A percentile compares a stretch with the other conserved stretches of the same genome.
phyloP scores from a whole-genome alignment of 1,139 yeast genomes.

The Geotrichum restrictum region DNA sequence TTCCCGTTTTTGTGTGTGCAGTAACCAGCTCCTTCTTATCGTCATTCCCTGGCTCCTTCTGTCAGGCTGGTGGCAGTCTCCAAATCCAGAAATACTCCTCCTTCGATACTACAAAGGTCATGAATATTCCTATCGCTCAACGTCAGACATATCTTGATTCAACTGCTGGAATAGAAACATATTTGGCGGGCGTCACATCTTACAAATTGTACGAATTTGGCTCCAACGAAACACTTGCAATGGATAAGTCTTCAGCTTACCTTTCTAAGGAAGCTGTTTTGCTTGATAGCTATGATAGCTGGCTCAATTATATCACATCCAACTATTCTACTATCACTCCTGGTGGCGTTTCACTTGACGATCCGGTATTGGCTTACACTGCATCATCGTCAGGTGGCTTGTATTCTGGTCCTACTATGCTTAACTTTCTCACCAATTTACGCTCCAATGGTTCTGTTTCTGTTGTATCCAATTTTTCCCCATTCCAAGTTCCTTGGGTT shows the following conservation, averaged over 20 bases:
- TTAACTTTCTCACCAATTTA: conserved; percentile 35
- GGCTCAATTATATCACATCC: conserved; percentile 24
- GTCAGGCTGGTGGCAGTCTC: conserved; percentile 26
- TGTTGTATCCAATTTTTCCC: conserved; percentile 35
- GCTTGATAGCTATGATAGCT: conserved; percentile 25
- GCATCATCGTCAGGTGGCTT: conserved; percentile 28
- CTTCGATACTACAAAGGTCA: conserved; percentile 20
- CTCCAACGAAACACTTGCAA: conserved; percentile 12
- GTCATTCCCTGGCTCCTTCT: conserved; percentile 29
- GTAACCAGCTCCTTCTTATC: conserved; percentile 32
- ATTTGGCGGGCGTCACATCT: conserved; percentile 25
- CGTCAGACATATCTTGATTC: conserved; percentile 12
- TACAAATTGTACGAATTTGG: conserved; percentile 15
- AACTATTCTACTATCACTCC: conserved; percentile 32
- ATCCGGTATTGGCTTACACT: conserved; percentile 31
- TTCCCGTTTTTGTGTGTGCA: conserved; percentile 37
- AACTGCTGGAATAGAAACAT: conserved; percentile 24
- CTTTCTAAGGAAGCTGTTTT: conserved; percentile 22
- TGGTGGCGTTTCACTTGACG: conserved; percentile 36
- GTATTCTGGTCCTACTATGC: conserved; percentile 29
- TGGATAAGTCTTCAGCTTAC: conserved; percentile 20
- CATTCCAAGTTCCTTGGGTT: conserved; percentile 37
- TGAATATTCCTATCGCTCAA: conserved; percentile 25
- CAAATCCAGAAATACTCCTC: conserved; percentile 26
- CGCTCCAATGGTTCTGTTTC: conserved; percentile 33